Evolutionary conservation across 805 yeast species (phyloP).

Genomic region (Pichia heedii): DNA sequence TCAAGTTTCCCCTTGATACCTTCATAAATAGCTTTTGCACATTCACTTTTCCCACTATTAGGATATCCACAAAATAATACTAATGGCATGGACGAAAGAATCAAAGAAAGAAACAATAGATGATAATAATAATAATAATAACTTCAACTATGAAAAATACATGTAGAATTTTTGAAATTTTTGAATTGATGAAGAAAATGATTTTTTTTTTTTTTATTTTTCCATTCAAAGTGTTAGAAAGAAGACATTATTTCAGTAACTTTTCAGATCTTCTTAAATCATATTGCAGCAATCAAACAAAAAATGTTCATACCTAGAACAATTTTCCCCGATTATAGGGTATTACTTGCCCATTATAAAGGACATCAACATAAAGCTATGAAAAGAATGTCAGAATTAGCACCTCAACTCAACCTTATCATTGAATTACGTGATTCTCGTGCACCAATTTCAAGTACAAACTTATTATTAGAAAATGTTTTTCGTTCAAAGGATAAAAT

Average conservation of each 20-base stretch:
- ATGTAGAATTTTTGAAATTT: background rate
- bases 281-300: no score
- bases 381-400: conserved; percentile 50
- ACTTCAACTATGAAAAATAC: no score
- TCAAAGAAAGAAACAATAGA: no score
- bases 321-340: conserved; percentile 64
- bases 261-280: no score
- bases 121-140: no score
- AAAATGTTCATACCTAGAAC: conserved; percentile 54
- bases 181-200: background rate
- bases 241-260: no score
- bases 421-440: conserved; percentile 83
- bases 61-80: conserved; percentile 81
- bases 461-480: conserved; percentile 64
- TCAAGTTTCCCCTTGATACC: conserved; percentile 29
- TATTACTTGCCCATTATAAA: conserved; percentile 69
- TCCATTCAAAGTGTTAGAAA: no score
- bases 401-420: conserved; percentile 75
- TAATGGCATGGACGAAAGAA: conserved; percentile 70
- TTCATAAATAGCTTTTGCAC: conserved; percentile 49
- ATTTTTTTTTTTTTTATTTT: no score
- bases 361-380: conserved; percentile 87
- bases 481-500: conserved; percentile 46
- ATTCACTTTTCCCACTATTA: conserved; percentile 18
- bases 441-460: conserved; percentile 80